Conservation (phyloP, 139 green algal species). For the Prasinococcaceae sp. region DNA sequence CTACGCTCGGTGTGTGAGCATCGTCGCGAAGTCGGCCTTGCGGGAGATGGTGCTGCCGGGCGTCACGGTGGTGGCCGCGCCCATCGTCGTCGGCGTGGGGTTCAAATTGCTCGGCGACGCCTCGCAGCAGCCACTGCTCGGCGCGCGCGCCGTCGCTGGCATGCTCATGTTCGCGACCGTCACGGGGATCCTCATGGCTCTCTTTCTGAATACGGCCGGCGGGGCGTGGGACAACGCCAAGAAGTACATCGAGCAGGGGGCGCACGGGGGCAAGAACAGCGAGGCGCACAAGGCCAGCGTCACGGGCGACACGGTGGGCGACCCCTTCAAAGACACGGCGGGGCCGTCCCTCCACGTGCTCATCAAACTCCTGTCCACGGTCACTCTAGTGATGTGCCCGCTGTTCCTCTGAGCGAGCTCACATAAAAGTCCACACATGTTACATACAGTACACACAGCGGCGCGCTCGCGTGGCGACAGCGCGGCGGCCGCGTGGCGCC, state of each 20-base stretch:
- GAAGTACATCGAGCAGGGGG: conserved; percentile 50
- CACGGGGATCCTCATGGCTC: conserved; percentile 35
- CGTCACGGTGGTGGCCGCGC: conserved; percentile 29
- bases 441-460: too few relatives aligned
- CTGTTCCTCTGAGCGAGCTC: too few relatives aligned
- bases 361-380: conserved; percentile 56
- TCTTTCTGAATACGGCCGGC: conserved; percentile 37
- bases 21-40: conserved; percentile 33
- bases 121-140: conserved; percentile 39
- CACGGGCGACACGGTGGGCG: conserved; percentile 49
- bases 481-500: too few relatives aligned
- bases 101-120: conserved; percentile 27
- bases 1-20: conserved; percentile 41
- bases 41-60: conserved; percentile 51
- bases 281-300: conserved; percentile 49
- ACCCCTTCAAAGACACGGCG: conserved; percentile 49
- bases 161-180: conserved; percentile 50
- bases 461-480: too few relatives aligned
- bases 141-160: conserved; percentile 25
- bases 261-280: conserved; percentile 38
- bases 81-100: conserved; percentile 27
- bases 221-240: conserved; percentile 60
- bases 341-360: conserved; percentile 49
- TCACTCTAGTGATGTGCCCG: conserved; percentile 42
- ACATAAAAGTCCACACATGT: too few relatives aligned